These are phyloP conservation scores for Bipolaris cookei DNA, from an alignment of 2,329 filamentous ascomycete genomes.

Conservation along the genomic window DNA sequence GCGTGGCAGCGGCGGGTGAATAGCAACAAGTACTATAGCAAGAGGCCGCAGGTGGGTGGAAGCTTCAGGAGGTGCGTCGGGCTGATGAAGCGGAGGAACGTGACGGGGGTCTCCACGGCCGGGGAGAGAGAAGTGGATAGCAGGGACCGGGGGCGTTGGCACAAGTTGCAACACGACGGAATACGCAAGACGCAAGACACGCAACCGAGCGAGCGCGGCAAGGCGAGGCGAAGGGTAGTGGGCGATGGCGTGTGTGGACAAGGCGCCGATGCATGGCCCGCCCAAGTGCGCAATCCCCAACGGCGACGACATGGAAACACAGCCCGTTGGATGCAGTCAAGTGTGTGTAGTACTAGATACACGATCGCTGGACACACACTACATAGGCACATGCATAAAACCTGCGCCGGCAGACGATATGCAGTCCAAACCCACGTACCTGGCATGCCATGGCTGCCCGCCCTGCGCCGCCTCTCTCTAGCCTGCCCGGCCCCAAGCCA, in stretches of 20 bases:
- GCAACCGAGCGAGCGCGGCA: not conserved
- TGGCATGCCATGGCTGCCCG: conserved; percentile 1
- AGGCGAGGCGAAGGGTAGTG: not conserved
- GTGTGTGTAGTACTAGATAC: not conserved
- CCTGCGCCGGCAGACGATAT: conserved; percentile 1
- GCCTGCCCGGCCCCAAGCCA: conserved; percentile 14
- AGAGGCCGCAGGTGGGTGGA: conserved; percentile 26
- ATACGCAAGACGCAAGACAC: not conserved
- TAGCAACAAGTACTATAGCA: conserved; percentile 15
- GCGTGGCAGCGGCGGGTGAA: conserved; percentile 21
- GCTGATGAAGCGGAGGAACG: conserved; percentile 28
- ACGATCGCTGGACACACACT: not conserved
- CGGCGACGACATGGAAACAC: too few species aligned
- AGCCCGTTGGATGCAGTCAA: too few species aligned
- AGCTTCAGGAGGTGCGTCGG: conserved; percentile 39
- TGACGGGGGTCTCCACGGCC: conserved; percentile 27
- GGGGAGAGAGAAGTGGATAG: conserved; percentile 8
- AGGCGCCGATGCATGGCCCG: too few species aligned
- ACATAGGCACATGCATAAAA: not conserved
- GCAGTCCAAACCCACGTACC: not conserved
- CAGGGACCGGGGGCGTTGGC: too few species aligned
- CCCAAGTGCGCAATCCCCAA: too few species aligned
- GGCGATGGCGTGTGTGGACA: not conserved
- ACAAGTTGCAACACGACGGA: not conserved
- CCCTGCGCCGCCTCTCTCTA: conserved; percentile 6